Evolutionary conservation across 352 stramenopile genomes (phyloP).

Genomic region (Pythium phragmitis): DNA sequence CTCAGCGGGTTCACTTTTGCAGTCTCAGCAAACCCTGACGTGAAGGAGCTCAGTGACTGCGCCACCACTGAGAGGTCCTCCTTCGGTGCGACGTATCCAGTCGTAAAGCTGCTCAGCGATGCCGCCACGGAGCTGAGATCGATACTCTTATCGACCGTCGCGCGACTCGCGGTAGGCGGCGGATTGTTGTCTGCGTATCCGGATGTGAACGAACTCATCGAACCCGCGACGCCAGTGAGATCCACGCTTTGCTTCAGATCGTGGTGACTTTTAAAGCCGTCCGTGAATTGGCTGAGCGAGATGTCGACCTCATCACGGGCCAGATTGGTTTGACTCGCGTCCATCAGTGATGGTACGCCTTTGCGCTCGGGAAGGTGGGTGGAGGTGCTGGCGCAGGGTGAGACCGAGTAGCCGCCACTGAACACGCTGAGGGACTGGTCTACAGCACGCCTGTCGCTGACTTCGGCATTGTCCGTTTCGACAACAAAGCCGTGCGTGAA

Average conservation of each 20-base stretch:
- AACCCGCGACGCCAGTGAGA: slow-evolving; percentile 12
- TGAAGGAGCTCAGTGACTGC: slow-evolving; percentile 22
- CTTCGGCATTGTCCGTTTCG: not conserved
- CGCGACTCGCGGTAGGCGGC: not conserved
- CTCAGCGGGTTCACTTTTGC: slow-evolving; percentile 13
- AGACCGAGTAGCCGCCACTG: slow-evolving; percentile 24
- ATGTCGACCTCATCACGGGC: slow-evolving; percentile 21
- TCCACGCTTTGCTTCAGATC: slow-evolving; percentile 11
- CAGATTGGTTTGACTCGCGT: slow-evolving; percentile 3
- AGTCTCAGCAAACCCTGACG: slow-evolving; percentile 15
- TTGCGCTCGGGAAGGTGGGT: slow-evolving; percentile 1
- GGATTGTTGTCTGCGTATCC: slow-evolving; percentile 7
- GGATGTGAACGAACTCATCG: slow-evolving; percentile 18
- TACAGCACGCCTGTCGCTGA: not conserved
- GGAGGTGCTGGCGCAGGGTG: not conserved
- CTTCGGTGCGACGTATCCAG: slow-evolving; percentile 9
- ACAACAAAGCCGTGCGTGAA: slow-evolving; percentile 26
- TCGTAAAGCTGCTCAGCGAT: slow-evolving; percentile 25
- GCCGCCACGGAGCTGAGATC: slow-evolving; percentile 10
- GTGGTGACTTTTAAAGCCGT: slow-evolving; percentile 26
- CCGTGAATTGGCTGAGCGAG: slow-evolving; percentile 44
- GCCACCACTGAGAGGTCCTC: not conserved
- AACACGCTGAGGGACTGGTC: slow-evolving; percentile 28
- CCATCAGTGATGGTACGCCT: slow-evolving; percentile 1
- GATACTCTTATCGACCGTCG: not conserved